phyloP scores from a whole-genome alignment of 129 eudicot species.

The sunflower (Helianthus annuus) region DNA sequence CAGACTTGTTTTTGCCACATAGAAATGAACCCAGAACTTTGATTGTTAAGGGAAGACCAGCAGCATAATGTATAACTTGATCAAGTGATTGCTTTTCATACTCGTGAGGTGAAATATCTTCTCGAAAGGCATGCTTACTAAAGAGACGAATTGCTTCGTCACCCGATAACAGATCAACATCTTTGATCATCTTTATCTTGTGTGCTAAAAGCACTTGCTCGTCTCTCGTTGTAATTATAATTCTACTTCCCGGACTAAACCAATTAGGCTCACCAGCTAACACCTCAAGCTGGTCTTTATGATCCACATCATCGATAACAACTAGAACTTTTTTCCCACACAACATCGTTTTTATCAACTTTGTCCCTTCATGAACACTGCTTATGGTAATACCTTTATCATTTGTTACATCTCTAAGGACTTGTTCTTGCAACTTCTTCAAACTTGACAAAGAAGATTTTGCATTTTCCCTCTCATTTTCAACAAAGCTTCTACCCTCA shows the following conservation, averaged over 20 bases:
- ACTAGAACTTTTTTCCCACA: background rate
- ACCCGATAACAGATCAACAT: background rate
- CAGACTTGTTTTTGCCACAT: too few species aligned
- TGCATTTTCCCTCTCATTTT: too few species aligned
- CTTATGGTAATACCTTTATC: background rate
- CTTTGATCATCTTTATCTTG: background rate
- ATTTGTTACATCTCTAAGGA: background rate
- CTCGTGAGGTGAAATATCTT: slow-evolving; percentile 22
- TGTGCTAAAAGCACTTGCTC: background rate
- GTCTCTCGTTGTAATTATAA: slow-evolving; percentile 13
- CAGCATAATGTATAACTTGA: too few species aligned
- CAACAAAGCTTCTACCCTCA: background rate
- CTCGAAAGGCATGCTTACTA: slow-evolving; percentile 41
- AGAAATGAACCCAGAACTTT: too few species aligned
- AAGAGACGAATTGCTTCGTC: slow-evolving; percentile 34
- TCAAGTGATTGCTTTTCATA: background rate
- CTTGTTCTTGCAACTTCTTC: too few species aligned
- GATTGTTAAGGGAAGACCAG: too few species aligned
- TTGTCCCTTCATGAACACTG: background rate
- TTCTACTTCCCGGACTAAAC: slow-evolving; percentile 14
- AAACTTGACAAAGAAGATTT: too few species aligned
- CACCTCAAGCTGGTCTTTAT: background rate
- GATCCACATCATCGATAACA: background rate
- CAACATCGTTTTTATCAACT: background rate
- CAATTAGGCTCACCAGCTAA: background rate